phyloP scores from a whole-genome alignment of 495 filamentous ascomycete genomes.

The Parathielavia hyrcaniae region DNA sequence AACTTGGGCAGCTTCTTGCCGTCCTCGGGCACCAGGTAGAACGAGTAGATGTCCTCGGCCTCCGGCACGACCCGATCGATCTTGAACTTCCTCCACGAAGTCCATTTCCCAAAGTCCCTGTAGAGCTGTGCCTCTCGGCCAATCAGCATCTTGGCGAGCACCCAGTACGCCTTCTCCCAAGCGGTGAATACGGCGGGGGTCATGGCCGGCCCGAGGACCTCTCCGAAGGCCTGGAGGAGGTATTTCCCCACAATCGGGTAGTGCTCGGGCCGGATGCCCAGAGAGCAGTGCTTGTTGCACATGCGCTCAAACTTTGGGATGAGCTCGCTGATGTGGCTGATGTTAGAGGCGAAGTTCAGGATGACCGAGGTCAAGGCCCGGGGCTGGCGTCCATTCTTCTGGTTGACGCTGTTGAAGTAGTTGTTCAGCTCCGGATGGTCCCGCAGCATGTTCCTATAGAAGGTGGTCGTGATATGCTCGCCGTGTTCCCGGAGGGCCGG shows the following conservation, averaged over 20 bases:
- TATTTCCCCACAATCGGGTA: constrained; percentile 64
- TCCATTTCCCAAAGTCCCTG: constrained; percentile 51
- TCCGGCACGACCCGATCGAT: constrained; percentile 58
- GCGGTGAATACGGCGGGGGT: constrained; percentile 58
- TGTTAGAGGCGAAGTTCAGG: constrained; percentile 62
- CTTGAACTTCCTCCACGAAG: constrained; percentile 59
- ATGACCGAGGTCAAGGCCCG: constrained; percentile 59
- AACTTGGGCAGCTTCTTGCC: constrained; percentile 53
- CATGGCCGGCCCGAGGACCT: constrained; percentile 60
- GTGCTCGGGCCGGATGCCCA: constrained; percentile 61
- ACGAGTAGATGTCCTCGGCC: constrained; percentile 59
- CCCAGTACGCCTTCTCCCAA: constrained; percentile 65
- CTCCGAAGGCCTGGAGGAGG: constrained; percentile 59
- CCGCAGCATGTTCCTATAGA: constrained; percentile 62
- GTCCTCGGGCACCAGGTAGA: constrained; percentile 64
- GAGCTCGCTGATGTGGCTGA: constrained; percentile 61
- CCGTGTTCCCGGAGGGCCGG: constrained; percentile 56
- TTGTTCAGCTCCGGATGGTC: constrained; percentile 59
- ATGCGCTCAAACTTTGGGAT: constrained; percentile 61
- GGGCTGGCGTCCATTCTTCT: constrained; percentile 61
- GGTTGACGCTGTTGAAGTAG: constrained; percentile 66
- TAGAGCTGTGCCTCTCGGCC: constrained; percentile 56
- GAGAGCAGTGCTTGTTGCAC: constrained; percentile 66
- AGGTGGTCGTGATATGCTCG: constrained; percentile 55
- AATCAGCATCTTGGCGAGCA: constrained; percentile 66